Evolutionary conservation across 129 eudicot species (phyloP).

Genomic region (Flaveria trinervia): DNA sequence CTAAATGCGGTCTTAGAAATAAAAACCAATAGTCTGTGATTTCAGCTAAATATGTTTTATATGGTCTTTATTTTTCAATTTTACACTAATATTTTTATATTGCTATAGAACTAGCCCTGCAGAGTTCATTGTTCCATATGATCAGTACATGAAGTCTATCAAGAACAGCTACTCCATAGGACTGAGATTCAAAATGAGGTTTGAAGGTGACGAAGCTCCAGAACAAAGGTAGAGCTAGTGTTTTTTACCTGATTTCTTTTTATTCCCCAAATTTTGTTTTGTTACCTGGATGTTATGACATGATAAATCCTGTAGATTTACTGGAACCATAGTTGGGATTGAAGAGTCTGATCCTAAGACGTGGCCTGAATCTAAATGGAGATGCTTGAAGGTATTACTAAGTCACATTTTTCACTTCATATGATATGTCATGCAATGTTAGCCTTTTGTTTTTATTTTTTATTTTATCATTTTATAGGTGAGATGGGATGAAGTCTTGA

Average conservation of each 20-base stretch:
- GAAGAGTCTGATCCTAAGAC: constrained; percentile 77
- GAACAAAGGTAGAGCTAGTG: constrained; percentile 52
- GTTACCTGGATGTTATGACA: constrained; percentile 3
- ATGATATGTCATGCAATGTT: constrained; percentile 7
- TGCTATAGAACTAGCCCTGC: constrained; percentile 76
- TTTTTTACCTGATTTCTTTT: neutral
- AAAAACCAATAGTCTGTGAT: neutral
- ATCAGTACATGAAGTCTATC: constrained; percentile 75
- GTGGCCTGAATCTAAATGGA: constrained; percentile 90
- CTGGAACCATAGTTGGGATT: constrained; percentile 84
- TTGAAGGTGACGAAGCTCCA: constrained; percentile 78
- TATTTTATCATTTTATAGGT: constrained; percentile 44
- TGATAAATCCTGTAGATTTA: constrained; percentile 49
- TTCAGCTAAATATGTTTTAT: neutral
- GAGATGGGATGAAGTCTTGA: constrained; percentile 91
- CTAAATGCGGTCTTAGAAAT: neutral
- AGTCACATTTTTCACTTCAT: constrained; percentile 10
- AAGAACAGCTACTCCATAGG: constrained; percentile 65
- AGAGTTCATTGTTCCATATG: constrained; percentile 78
- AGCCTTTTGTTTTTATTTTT: neutral
- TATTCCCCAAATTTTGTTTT: neutral
- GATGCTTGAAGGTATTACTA: constrained; percentile 67
- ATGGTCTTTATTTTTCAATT: neutral
- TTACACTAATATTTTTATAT: constrained; percentile 9
- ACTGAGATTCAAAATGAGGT: constrained; percentile 72